Percentiles rank a stretch among this genome's conserved stretches.
Evolutionary conservation across 2,329 filamentous ascomycete species (phyloP).

Genomic region (Alternaria solani): DNA sequence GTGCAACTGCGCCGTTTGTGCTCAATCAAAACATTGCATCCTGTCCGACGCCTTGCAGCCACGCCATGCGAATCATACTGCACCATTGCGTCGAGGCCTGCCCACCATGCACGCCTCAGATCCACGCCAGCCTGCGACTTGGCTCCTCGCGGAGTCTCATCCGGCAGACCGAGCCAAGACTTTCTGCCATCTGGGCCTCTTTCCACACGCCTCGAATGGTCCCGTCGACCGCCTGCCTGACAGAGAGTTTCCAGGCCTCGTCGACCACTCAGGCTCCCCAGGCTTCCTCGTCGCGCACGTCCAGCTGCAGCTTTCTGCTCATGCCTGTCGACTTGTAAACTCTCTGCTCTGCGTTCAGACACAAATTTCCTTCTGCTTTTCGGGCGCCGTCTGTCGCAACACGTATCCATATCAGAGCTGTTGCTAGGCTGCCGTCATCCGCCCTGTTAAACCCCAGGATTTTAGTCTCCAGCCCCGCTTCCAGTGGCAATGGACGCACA

Average conservation of each 20-base stretch:
- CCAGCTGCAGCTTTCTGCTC: conserved; percentile 16
- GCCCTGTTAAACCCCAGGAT: conserved; percentile 32
- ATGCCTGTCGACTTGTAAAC: conserved; percentile 30
- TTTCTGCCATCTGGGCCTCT: conserved; percentile 25
- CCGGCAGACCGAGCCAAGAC: conserved; percentile 31
- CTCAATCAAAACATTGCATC: conserved; percentile 38
- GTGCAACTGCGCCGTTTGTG: conserved; percentile 38
- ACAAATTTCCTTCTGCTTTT: conserved; percentile 13
- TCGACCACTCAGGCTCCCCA: conserved; percentile 12
- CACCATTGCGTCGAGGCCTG: conserved; percentile 29
- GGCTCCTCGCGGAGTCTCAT: conserved; percentile 23
- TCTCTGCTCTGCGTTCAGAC: conserved; percentile 28
- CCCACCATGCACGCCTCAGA: conserved; percentile 28
- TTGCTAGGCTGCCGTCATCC: conserved; percentile 16
- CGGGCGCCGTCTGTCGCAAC: conserved; percentile 32
- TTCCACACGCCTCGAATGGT: conserved; percentile 33
- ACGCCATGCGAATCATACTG: conserved; percentile 33
- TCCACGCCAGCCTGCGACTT: conserved; percentile 20
- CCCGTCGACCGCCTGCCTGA: conserved; percentile 5
- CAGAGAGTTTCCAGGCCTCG: conserved; percentile 27
- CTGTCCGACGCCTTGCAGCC: conserved; percentile 26
- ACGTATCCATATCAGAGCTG: conserved; percentile 24
- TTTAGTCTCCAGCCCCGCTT: conserved; percentile 29
- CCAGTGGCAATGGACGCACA: conserved; percentile 30
- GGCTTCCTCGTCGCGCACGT: conserved; percentile 16